These are phyloP conservation scores for Carpinus fangiana DNA, from an alignment of 306 rosid genomes.

Conservation along the genomic window DNA sequence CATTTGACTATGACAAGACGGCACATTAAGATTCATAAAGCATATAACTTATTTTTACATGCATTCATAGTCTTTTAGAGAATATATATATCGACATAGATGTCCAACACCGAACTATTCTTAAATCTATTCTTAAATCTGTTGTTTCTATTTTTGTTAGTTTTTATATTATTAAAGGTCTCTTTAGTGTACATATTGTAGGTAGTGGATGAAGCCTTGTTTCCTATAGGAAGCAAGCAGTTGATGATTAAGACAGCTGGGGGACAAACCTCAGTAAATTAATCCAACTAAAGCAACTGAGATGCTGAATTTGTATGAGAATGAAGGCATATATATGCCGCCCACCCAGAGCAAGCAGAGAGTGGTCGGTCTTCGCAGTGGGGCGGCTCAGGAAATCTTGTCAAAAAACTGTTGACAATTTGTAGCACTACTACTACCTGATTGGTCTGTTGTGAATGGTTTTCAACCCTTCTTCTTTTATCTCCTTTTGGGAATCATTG, in stretches of 20 bases:
- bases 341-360: background rate
- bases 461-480: background rate
- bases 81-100: no score
- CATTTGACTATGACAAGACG: background rate
- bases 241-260: background rate
- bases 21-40: no score
- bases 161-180: background rate
- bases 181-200: background rate
- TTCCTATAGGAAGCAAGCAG: background rate
- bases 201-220: background rate
- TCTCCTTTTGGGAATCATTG: background rate
- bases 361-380: background rate
- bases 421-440: background rate
- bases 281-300: background rate
- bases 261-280: background rate
- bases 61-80: no score
- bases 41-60: no score
- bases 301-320: background rate
- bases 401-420: background rate
- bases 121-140: no score
- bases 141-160: no score
- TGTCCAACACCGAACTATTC: no score
- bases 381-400: background rate
- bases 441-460: background rate
- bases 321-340: background rate